Evolutionary conservation across 768 basidiomycete species (phyloP).

Genomic region (Tylopilus vinaceipallidus): DNA sequence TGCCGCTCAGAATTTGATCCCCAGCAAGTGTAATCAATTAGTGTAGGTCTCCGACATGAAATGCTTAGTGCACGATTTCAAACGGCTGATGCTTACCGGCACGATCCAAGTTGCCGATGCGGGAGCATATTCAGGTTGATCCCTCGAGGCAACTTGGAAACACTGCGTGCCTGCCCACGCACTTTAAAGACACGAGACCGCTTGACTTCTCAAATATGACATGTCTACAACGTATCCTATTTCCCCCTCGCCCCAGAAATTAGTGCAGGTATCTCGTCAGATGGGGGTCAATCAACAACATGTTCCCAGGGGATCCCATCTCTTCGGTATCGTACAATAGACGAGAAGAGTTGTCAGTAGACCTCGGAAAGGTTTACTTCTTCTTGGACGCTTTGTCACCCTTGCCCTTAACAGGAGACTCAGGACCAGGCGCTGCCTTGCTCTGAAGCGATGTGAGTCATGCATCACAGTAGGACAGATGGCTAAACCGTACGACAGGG

Average conservation of each 20-base stretch:
- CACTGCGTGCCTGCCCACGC: no score
- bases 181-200: not conserved
- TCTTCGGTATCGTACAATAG: conserved; percentile 7
- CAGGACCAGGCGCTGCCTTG: conserved; percentile 20
- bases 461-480: not conserved
- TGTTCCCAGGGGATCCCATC: not conserved
- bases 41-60: no score
- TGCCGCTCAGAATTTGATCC: no score
- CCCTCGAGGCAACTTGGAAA: not conserved
- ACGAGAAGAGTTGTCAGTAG: not conserved
- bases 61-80: no score
- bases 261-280: not conserved
- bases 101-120: no score
- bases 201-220: not conserved
- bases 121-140: no score
- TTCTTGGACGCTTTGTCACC: conserved; percentile 29
- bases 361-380: conserved; percentile 19
- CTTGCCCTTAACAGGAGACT: conserved; percentile 31
- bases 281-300: not conserved
- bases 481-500: conserved; percentile 12
- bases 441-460: conserved; percentile 13
- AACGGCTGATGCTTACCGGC: no score
- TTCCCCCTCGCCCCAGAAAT: not conserved
- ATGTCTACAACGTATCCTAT: conserved; percentile 3
- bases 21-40: no score